Conservation (phyloP, 441 rosid species). For the Corymbia citriodora region DNA sequence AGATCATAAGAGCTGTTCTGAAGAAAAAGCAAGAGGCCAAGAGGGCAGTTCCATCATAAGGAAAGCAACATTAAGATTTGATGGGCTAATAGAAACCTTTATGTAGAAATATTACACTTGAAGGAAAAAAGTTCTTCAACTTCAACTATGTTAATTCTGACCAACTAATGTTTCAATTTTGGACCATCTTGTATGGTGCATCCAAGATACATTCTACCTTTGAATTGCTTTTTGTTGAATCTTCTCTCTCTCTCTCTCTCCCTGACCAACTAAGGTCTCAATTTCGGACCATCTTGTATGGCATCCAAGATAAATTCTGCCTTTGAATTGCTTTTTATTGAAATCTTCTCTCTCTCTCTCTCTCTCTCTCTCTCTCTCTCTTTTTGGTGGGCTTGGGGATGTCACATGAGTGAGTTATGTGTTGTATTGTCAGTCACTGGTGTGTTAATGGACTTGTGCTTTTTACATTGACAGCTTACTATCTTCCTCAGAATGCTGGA, state of each 20-base stretch:
- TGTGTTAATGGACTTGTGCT: background rate
- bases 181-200: background rate
- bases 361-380: background rate
- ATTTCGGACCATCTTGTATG: no score
- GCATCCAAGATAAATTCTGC: no score
- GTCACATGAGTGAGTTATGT: background rate
- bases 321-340: no score
- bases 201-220: background rate
- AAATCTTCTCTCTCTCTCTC: background rate
- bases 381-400: background rate
- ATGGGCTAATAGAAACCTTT: background rate
- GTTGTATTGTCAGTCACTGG: background rate
- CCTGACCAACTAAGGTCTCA: no score
- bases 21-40: background rate
- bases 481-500: slow-evolving; percentile 90
- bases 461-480: slow-evolving; percentile 48
- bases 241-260: background rate
- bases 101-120: background rate
- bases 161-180: background rate
- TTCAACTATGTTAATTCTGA: background rate
- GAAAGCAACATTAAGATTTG: background rate
- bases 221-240: background rate
- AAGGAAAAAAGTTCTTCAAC: background rate
- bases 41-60: background rate
- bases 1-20: background rate